Evolutionary conservation across 176 grass and related monocot genomes (phyloP), one percentile per base, ranked within the genome.

Genomic region (Oryza coarctata): DNA sequence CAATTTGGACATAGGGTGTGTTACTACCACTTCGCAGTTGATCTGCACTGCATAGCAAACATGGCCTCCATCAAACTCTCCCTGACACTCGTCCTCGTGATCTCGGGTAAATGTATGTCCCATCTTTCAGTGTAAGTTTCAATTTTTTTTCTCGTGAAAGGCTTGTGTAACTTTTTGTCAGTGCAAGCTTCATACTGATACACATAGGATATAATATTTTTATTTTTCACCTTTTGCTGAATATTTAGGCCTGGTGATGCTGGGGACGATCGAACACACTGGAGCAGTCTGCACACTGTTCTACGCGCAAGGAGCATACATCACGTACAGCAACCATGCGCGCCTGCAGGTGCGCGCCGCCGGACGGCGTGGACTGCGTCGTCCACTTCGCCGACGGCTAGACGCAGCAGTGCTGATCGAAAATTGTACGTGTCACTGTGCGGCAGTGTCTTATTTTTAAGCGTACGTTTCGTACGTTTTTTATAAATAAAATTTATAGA

Each of bases 231-330:
- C 27, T 63, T 1, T 43, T 73, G 4, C 3, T 77, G 7, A 39
- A 73, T 47, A 6, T n/a, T 4, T 26, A 84, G 60, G 60, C 0
- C 26, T 87, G 40, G 13, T 82, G 52, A n/a, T 75, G n/a, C 39
- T 82, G 1, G 84, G 38, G 41, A 41, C 35, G 28, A 31, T 57
- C 15, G 25, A 72, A 63, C 23, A 12, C 22, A 40, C 28, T 9
- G 86, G 50, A 71, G 71, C 86, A 6, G 73, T 83, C 58, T 88
- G 86, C 80, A 73, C 10, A 27, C 30, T 68, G 13, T 31, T 58
- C 27, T 77, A 71, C 57, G 39, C 15, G 3, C 6, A 23, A 6
- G 55, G 30, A 7, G 63, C 74, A 11, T 63, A 76, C 55, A 63
- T 76, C 33, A 62, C 55, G 0, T 76, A 55, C 74, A 30, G 60